Conservation (phyloP, 176 grass and related monocot genomes). For the Tuctoria greenei region DNA sequence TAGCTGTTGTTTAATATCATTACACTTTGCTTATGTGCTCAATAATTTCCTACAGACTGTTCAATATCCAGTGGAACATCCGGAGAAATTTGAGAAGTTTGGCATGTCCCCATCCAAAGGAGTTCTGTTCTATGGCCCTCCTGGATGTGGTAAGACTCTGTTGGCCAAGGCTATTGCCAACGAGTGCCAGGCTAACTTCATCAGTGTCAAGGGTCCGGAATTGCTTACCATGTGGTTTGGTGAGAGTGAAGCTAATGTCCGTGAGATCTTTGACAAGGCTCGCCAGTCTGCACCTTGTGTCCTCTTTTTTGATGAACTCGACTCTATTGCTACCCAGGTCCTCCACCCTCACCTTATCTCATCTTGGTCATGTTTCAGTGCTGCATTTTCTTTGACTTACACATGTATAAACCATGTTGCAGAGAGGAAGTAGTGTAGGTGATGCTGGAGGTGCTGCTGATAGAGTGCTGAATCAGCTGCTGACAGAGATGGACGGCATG, state of each 20-base stretch:
- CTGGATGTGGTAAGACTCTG: slow-evolving; percentile 86
- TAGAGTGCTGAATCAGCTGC: slow-evolving; percentile 74
- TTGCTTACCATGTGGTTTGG: slow-evolving; percentile 95
- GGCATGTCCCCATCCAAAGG: slow-evolving; percentile 91
- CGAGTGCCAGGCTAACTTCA: slow-evolving; percentile 93
- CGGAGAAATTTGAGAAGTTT: slow-evolving; percentile 91
- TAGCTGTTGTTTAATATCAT: background rate
- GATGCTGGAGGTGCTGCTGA: slow-evolving; percentile 81
- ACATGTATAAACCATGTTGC: slow-evolving; percentile 1
- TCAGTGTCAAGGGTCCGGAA: slow-evolving; percentile 81
- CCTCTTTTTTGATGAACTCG: slow-evolving; percentile 80
- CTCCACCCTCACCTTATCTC: background rate
- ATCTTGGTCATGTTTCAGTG: background rate
- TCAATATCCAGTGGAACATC: slow-evolving; percentile 87
- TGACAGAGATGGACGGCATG: slow-evolving; percentile 95
- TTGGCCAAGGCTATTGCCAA: slow-evolving; percentile 93
- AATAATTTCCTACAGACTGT: slow-evolving; percentile 48
- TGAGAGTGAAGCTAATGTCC: slow-evolving; percentile 88
- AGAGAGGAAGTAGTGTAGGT: slow-evolving; percentile 76
- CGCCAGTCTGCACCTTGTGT: slow-evolving; percentile 71
- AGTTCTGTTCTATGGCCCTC: slow-evolving; percentile 85
- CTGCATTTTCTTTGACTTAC: slow-evolving; percentile 15
- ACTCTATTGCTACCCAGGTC: slow-evolving; percentile 89
- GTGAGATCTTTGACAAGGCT: slow-evolving; percentile 85
- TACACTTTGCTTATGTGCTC: background rate